A percentile compares a stretch with the other conserved stretches of the same genome.
phyloP scores from a whole-genome alignment of 2,329 filamentous ascomycete genomes.

The Pestalotiopsis sp. region DNA sequence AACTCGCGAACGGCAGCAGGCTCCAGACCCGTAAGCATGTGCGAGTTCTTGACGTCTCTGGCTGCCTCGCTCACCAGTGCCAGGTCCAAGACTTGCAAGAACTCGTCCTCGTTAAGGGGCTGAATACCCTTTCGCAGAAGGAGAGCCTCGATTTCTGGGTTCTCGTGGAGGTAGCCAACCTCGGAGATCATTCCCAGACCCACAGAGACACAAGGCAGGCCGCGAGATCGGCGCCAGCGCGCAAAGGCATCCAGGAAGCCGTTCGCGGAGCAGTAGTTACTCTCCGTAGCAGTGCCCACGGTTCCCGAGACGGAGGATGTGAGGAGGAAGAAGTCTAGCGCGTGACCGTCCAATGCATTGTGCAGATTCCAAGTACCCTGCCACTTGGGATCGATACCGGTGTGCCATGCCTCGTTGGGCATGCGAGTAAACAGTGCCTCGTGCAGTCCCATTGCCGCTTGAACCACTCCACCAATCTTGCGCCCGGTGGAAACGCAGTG shows the following conservation, averaged over 20 bases:
- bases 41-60: slow-evolving; percentile 31
- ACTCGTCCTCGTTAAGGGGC: slow-evolving; percentile 34
- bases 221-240: slow-evolving; percentile 26
- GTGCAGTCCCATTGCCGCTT: slow-evolving; percentile 29
- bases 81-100: slow-evolving; percentile 22
- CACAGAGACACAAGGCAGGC: slow-evolving; percentile 27
- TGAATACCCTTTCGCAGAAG: slow-evolving; percentile 24
- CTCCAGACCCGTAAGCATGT: slow-evolving; percentile 22
- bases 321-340: slow-evolving; percentile 41
- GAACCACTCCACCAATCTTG: slow-evolving; percentile 10
- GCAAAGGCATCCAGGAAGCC: slow-evolving; percentile 33
- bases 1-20: slow-evolving; percentile 7
- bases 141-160: slow-evolving; percentile 24
- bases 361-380: slow-evolving; percentile 34
- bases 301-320: slow-evolving; percentile 31
- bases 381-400: slow-evolving; percentile 30
- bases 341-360: slow-evolving; percentile 7
- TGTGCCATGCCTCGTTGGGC: slow-evolving; percentile 25
- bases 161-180: slow-evolving; percentile 36
- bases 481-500: not conserved
- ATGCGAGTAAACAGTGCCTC: slow-evolving; percentile 19
- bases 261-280: slow-evolving; percentile 37
- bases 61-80: not conserved
- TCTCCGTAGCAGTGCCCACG: slow-evolving; percentile 25
- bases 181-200: slow-evolving; percentile 30